Conservation (phyloP, 176 grass and related monocot species). For the Chrysopogon serrulatus region DNA sequence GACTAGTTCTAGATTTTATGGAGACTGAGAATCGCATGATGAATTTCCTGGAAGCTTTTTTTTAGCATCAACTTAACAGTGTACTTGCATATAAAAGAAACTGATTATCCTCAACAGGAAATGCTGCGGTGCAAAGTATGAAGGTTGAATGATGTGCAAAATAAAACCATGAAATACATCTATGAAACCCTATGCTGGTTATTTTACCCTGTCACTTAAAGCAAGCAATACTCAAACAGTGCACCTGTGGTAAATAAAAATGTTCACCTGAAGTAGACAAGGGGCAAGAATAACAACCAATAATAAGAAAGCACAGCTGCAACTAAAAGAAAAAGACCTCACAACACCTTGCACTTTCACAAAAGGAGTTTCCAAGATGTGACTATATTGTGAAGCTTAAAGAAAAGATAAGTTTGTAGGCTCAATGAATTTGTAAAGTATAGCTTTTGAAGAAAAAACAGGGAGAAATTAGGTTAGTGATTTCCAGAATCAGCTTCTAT, state of each 20-base stretch:
- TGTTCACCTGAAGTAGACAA: not conserved
- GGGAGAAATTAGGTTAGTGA: not conserved
- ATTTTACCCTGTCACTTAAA: not conserved
- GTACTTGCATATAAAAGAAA: constrained; percentile 4
- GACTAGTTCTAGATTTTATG: not conserved
- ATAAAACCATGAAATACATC: not conserved
- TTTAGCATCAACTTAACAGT: not conserved
- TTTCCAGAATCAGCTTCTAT: not conserved
- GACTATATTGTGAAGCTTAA: not conserved
- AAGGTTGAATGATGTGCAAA: not conserved
- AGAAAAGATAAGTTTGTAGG: not conserved
- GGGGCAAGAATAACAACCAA: constrained; percentile 13
- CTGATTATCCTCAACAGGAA: not conserved
- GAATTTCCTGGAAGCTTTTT: not conserved
- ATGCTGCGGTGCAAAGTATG: not conserved
- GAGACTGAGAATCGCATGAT: not conserved
- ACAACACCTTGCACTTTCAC: not conserved
- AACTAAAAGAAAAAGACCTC: not conserved
- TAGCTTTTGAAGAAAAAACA: not conserved
- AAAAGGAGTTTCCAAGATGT: not conserved
- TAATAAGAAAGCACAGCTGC: not conserved
- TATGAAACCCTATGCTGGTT: not conserved
- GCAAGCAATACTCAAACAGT: not conserved
- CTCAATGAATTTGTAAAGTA: not conserved
- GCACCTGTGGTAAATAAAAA: not conserved